Evolutionary conservation across 345 rosid genomes (phyloP).

Genomic region (Lepidium sativum): DNA sequence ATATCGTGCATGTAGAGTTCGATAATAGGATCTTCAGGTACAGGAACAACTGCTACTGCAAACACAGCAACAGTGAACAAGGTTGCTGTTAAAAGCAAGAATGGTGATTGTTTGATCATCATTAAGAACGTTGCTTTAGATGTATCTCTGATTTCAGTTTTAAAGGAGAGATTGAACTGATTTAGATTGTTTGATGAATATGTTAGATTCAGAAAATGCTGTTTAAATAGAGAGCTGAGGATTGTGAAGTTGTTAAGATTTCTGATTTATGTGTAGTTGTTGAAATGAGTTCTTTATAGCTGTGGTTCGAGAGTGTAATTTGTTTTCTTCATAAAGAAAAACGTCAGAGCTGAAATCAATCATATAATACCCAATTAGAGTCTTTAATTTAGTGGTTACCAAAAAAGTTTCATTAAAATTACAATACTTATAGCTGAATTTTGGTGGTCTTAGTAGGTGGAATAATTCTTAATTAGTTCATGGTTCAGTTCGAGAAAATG

Average conservation of each 20-base stretch:
- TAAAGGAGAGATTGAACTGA: background rate
- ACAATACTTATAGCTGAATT: background rate
- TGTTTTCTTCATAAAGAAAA: background rate
- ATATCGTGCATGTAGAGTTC: conserved; percentile 93
- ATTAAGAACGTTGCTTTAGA: no score
- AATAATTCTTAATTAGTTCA: background rate
- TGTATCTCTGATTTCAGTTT: background rate
- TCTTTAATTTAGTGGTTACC: conserved; percentile 3
- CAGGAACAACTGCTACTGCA: conserved; percentile 39
- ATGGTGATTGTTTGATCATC: conserved; percentile 39
- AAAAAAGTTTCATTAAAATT: background rate
- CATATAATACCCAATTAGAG: background rate
- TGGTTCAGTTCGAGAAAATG: background rate
- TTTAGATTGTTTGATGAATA: conserved; percentile 19
- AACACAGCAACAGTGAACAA: conserved; percentile 27
- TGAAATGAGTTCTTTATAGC: conserved; percentile 24
- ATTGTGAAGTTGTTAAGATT: conserved; percentile 37
- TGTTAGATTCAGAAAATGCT: conserved; percentile 13
- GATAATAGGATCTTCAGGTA: conserved; percentile 40
- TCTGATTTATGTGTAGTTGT: conserved; percentile 39
- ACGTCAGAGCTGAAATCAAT: background rate
- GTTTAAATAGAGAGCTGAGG: conserved; percentile 37
- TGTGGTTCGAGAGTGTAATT: background rate
- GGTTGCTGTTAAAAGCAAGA: conserved; percentile 21
- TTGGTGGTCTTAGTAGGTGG: conserved; percentile 20